Base-by-base conservation (phyloP, 139 green algal genomes). In the Chlorella sorokiniana region DNA sequence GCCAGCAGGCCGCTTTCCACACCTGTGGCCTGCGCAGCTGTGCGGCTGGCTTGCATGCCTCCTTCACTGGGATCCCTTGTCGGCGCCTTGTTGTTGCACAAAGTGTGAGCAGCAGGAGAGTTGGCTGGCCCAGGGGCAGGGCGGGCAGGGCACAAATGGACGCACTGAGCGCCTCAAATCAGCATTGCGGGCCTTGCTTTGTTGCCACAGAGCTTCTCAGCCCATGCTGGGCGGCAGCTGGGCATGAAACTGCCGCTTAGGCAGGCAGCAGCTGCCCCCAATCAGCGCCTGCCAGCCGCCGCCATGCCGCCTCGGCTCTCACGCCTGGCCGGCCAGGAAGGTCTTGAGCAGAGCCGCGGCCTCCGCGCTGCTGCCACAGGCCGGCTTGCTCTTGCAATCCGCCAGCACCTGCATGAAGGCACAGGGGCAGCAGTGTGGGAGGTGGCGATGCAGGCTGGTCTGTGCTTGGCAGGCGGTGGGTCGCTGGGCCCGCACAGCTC, bases 261-360 rank as follows among this genome's bases (percentile, higher is more conserved):
- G n/a, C n/a, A n/a, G n/a, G n/a, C n/a, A n/a, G n/a, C n/a, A n/a
- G n/a, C n/a, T n/a, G n/a, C n/a, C n/a, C n/a, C n/a, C n/a, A n/a
- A n/a, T n/a, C n/a, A n/a, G n/a, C n/a, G n/a, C n/a, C n/a, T n/a
- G n/a, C n/a, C n/a, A n/a, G n/a, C n/a, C n/a, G n/a, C n/a, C n/a
- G n/a, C n/a, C n/a, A n/a, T n/a, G n/a, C n/a, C n/a, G n/a, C n/a
- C n/a, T n/a, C 52, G 6, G 25, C 23, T 5, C 31, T 79, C 71
- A 86, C 11, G 79, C 69, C 65, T 76, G 37, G 2, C 71, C 81
- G 9, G 27, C 8, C 9, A 86, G 42, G 10, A 86, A 51, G 22
- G 11, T 29, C 62, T 86, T 40, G 51, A 86, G 81, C 71, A 86
- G 71, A 2, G 74, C 75, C 6, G 64, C 61, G 1, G 67, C 72